Percentiles rank a stretch among this genome's conserved stretches.
Conservation (phyloP, 495 filamentous ascomycete genomes). For the Rostrohypoxylon terebratum region DNA sequence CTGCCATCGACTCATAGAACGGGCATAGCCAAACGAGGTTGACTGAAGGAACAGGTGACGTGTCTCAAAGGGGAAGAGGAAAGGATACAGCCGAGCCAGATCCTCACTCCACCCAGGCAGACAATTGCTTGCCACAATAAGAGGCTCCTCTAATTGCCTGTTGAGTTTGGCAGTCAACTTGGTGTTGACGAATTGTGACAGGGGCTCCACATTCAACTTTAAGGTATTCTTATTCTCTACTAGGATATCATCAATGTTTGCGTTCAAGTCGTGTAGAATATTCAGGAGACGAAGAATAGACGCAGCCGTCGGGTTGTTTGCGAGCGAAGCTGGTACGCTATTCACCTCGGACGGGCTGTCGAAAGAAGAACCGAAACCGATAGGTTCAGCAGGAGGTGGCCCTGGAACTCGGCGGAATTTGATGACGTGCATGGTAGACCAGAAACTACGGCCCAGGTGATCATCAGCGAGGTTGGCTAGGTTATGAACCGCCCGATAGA, state of each 20-base stretch:
- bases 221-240: conserved; percentile 81
- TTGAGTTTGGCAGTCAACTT: conserved; percentile 99
- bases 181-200: conserved; percentile 97
- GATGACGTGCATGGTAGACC: conserved; percentile 90
- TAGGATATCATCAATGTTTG: conserved; percentile 95
- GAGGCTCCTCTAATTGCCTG: conserved; percentile 94
- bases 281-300: conserved; percentile 90
- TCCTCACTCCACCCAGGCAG: conserved; percentile 98
- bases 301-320: conserved; percentile 83
- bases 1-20: conserved; percentile 98
- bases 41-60: conserved; percentile 97
- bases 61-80: conserved; percentile 99
- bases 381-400: conserved; percentile 85
- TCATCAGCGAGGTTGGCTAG: conserved; percentile 74
- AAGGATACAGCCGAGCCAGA: conserved; percentile 93
- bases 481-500: conserved; percentile 93
- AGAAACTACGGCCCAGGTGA: conserved; percentile 77
- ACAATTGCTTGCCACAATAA: conserved; percentile 98
- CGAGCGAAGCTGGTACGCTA: conserved; percentile 82
- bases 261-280: conserved; percentile 92
- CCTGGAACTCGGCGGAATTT: conserved; percentile 90
- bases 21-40: conserved; percentile 96
- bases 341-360: conserved; percentile 53
- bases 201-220: conserved; percentile 79
- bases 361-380: conserved; percentile 68